These are phyloP conservation scores for Aspergillus tubingensis DNA, from an alignment of 2,329 filamentous ascomycete species.

Conservation along the genomic window DNA sequence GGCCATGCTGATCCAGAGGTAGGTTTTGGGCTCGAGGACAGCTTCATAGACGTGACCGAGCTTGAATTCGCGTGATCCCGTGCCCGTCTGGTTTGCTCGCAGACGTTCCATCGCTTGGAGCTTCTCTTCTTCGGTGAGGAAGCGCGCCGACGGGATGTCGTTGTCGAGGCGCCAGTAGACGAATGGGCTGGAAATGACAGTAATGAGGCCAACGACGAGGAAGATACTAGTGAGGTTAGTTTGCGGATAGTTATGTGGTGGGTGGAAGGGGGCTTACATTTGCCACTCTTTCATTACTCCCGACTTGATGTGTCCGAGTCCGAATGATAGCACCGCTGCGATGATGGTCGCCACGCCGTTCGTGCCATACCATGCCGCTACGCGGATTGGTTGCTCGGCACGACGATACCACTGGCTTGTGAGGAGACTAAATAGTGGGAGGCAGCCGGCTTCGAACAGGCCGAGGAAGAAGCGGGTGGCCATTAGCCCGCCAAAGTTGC, in stretches of 20 bases:
- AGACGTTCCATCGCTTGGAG: slow-evolving; percentile 52
- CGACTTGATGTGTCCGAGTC: slow-evolving; percentile 56
- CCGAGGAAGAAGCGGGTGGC: slow-evolving; percentile 56
- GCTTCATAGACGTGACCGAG: slow-evolving; percentile 47
- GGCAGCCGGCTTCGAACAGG: slow-evolving; percentile 55
- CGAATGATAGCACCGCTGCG: slow-evolving; percentile 59
- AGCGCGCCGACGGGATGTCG: slow-evolving; percentile 56
- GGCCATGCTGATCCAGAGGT: slow-evolving; percentile 63
- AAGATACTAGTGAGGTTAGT: slow-evolving; percentile 50
- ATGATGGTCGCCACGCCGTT: slow-evolving; percentile 61
- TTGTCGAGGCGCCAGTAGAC: slow-evolving; percentile 62
- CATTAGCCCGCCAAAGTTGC: slow-evolving; percentile 50
- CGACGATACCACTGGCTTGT: slow-evolving; percentile 51
- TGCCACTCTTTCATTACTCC: slow-evolving; percentile 52
- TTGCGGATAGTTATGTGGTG: neutral
- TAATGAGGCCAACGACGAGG: slow-evolving; percentile 63
- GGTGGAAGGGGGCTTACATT: slow-evolving; percentile 38
- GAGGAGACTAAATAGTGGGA: slow-evolving; percentile 49
- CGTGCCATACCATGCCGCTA: slow-evolving; percentile 68
- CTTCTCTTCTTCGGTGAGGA: slow-evolving; percentile 51
- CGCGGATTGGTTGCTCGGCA: slow-evolving; percentile 63
- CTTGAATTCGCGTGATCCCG: slow-evolving; percentile 50
- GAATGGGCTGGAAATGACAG: slow-evolving; percentile 59
- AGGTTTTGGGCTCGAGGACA: slow-evolving; percentile 50
- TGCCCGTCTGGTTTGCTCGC: slow-evolving; percentile 53